Evolutionary conservation across 192 early-diverging fungal genomes (phyloP).

Genomic region (Coemansia javaensis): DNA sequence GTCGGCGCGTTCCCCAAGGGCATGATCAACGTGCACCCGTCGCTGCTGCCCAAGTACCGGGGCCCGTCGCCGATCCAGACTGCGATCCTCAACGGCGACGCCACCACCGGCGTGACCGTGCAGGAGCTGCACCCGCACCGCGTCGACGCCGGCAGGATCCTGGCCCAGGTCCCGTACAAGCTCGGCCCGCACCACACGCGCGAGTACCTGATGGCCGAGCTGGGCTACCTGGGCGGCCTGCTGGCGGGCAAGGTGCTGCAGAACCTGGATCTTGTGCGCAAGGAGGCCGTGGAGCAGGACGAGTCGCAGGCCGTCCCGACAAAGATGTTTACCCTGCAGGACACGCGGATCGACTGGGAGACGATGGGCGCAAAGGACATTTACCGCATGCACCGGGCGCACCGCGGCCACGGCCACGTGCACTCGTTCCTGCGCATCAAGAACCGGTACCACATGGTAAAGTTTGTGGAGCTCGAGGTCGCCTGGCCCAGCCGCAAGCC

Average conservation of each 20-base stretch:
- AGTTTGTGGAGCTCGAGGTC: slow-evolving; percentile 18
- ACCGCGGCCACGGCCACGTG: slow-evolving; percentile 28
- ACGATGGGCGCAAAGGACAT: slow-evolving; percentile 58
- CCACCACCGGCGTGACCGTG: slow-evolving; percentile 74
- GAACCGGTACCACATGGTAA: slow-evolving; percentile 23
- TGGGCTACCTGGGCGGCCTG: slow-evolving; percentile 13
- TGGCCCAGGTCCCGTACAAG: slow-evolving; percentile 54
- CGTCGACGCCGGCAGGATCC: slow-evolving; percentile 84
- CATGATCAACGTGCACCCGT: slow-evolving; percentile 91
- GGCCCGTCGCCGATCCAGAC: slow-evolving; percentile 88
- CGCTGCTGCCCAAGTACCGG: slow-evolving; percentile 86
- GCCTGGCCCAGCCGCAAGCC: slow-evolving; percentile 3
- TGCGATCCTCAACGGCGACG: slow-evolving; percentile 72
- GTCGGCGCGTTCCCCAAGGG: slow-evolving; percentile 62
- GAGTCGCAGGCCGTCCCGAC: slow-evolving; percentile 59
- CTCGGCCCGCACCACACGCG: not conserved
- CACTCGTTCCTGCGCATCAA: slow-evolving; percentile 31
- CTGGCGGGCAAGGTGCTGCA: slow-evolving; percentile 11
- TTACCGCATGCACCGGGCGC: slow-evolving; percentile 64
- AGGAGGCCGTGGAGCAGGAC: slow-evolving; percentile 61
- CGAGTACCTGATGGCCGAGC: slow-evolving; percentile 5
- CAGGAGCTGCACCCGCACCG: slow-evolving; percentile 71
- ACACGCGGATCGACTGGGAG: slow-evolving; percentile 58
- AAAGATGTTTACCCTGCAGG: slow-evolving; percentile 59
- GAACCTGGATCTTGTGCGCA: slow-evolving; percentile 31